Conservation (phyloP, 2,329 filamentous ascomycete species). For the Alternaria rosae region DNA sequence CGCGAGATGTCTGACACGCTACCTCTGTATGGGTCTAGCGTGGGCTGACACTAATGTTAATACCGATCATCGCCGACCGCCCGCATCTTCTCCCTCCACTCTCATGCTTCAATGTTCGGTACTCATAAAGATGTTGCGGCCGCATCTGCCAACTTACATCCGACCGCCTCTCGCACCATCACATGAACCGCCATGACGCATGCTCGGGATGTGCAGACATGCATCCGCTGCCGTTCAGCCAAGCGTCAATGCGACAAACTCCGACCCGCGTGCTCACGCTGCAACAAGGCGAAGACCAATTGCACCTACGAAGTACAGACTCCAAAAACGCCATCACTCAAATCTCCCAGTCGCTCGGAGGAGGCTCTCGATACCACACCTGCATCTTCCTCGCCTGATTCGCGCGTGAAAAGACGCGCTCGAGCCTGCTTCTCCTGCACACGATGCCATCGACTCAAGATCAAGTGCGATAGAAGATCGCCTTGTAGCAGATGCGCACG, state of each 20-base stretch:
- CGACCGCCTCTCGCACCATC: background rate
- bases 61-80: background rate
- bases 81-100: background rate
- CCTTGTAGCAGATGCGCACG: constrained; percentile 28
- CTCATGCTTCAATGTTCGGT: background rate
- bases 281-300: constrained; percentile 8
- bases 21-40: background rate
- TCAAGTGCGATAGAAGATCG: constrained; percentile 29
- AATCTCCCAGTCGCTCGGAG: background rate
- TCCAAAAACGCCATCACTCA: background rate
- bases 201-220: constrained; percentile 19
- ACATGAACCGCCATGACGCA: constrained; percentile 6
- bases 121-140: background rate
- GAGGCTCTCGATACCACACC: background rate
- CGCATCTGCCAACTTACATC: background rate
- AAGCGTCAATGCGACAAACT: constrained; percentile 29
- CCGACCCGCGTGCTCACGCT: constrained; percentile 23
- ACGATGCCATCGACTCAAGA: constrained; percentile 33
- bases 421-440: constrained; percentile 29
- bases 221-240: constrained; percentile 24
- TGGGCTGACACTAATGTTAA: background rate
- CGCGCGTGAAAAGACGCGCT: background rate
- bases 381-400: background rate
- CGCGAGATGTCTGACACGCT: background rate
- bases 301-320: constrained; percentile 14